phyloP scores from a whole-genome alignment of 139 green algal genomes.

The Trebouxia sp. region DNA sequence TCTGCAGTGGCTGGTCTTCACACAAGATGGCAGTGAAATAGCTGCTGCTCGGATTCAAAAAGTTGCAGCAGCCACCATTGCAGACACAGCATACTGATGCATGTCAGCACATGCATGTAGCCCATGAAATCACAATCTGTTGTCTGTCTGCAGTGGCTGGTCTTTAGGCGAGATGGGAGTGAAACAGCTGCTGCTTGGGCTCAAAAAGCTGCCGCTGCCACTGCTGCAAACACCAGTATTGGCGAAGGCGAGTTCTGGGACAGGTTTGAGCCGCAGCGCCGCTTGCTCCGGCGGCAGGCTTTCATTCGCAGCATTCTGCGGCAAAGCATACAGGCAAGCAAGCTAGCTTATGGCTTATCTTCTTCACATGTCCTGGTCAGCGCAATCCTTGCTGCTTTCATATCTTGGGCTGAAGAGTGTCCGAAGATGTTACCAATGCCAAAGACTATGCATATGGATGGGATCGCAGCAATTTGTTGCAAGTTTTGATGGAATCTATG shows the following conservation, averaged over 20 bases:
- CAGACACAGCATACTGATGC: too few species aligned
- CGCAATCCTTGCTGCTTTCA: too few species aligned
- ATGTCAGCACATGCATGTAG: too few species aligned
- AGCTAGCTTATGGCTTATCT: too few species aligned
- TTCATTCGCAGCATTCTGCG: conserved; percentile 40
- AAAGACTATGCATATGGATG: too few species aligned
- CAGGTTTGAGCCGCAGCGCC: conserved; percentile 27
- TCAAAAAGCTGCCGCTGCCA: conserved; percentile 26
- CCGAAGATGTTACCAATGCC: too few species aligned
- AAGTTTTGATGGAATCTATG: too few species aligned
- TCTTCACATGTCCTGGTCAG: too few species aligned
- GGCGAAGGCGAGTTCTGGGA: conserved; percentile 36
- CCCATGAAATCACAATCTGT: too few species aligned
- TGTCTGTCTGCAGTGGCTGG: conserved; percentile 44
- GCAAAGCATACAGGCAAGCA: conserved; percentile 27
- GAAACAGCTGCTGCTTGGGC: conserved; percentile 34
- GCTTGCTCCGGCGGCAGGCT: conserved; percentile 29
- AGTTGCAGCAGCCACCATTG: too few species aligned
- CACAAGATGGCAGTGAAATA: conserved; percentile 30
- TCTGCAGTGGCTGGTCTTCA: conserved; percentile 44
- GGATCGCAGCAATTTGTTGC: too few species aligned
- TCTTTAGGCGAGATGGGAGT: conserved; percentile 42
- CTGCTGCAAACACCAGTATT: background rate
- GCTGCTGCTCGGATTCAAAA: background rate
- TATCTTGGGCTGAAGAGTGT: too few species aligned